Evolutionary conservation across 345 rosid species (phyloP).

Genomic region (Limnanthes douglasii): DNA sequence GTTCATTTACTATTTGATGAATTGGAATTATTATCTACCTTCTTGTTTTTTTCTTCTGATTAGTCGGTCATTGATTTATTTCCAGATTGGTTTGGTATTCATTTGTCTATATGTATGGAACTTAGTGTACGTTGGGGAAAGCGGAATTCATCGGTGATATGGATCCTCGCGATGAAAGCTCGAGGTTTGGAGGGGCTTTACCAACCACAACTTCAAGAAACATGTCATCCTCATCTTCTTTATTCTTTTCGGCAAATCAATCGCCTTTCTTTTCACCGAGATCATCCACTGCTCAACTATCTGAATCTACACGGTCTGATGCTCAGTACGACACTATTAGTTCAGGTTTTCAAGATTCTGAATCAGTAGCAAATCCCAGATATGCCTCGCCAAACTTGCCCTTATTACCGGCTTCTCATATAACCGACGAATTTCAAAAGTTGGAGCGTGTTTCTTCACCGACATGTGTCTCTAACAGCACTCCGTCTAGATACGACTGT

Average conservation of each 20-base stretch:
- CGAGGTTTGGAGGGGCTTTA: conserved; percentile 38
- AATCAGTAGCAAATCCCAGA: conserved; percentile 19
- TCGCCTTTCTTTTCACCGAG: conserved; percentile 90
- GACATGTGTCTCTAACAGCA: conserved; percentile 30
- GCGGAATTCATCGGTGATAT: conserved; percentile 19
- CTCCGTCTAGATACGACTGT: conserved; percentile 20
- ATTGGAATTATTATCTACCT: too few species aligned
- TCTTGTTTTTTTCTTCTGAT: not conserved
- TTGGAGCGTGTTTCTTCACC: conserved; percentile 26
- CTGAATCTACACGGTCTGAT: conserved; percentile 57
- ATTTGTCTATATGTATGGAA: conserved; percentile 19
- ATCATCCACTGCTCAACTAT: conserved; percentile 37
- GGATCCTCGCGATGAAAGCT: conserved; percentile 65
- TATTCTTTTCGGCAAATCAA: conserved; percentile 87
- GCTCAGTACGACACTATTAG: conserved; percentile 41
- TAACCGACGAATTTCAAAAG: conserved; percentile 26
- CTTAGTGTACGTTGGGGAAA: conserved; percentile 11
- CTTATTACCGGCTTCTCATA: conserved; percentile 14
- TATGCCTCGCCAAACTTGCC: conserved; percentile 24
- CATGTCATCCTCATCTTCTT: conserved; percentile 83
- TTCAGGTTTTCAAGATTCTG: conserved; percentile 35
- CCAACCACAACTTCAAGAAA: conserved; percentile 41
- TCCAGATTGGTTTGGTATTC: conserved; percentile 21
- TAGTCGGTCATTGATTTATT: conserved; percentile 5
- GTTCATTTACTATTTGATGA: conserved; percentile 5